phyloP scores from a whole-genome alignment of 371 early-diverging fungal species.

The Catenaria anguillulae region DNA sequence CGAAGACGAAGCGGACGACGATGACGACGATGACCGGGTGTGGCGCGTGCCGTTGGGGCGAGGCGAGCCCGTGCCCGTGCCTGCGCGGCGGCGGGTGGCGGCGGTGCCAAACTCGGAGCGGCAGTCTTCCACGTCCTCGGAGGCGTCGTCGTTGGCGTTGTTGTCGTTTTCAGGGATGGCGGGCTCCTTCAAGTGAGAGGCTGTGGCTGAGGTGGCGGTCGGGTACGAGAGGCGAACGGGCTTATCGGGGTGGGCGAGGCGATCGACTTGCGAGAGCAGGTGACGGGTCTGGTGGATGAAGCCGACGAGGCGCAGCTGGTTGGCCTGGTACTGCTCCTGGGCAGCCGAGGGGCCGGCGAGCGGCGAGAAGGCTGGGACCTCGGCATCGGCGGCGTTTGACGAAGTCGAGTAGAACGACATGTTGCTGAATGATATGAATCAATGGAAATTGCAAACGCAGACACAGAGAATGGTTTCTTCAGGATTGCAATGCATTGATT shows the following conservation, averaged over 20 bases:
- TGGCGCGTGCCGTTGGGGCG: too few species aligned
- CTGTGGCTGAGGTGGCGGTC: too few species aligned
- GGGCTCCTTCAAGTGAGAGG: too few species aligned
- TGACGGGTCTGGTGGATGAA: not conserved
- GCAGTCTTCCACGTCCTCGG: not conserved
- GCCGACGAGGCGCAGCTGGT: conserved; percentile 1
- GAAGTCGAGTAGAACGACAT: too few species aligned
- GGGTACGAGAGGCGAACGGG: not conserved
- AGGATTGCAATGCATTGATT: too few species aligned
- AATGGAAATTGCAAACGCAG: too few species aligned
- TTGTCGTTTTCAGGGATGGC: too few species aligned
- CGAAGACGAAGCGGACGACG: not conserved
- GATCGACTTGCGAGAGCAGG: not conserved
- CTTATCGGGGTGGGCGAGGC: not conserved
- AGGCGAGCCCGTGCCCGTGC: too few species aligned
- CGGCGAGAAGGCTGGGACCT: not conserved
- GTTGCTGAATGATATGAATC: too few species aligned
- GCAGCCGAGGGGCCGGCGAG: not conserved
- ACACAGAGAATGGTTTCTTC: too few species aligned
- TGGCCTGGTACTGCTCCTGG: not conserved
- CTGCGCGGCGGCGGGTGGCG: not conserved
- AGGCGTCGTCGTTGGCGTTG: not conserved
- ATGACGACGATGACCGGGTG: not conserved
- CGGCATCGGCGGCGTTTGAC: too few species aligned
- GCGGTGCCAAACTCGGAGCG: not conserved